Percentiles rank a stretch among this genome's conserved stretches.
These are phyloP conservation scores for Cudoniella acicularis DNA, from an alignment of 495 filamentous ascomycete genomes.

Conservation along the genomic window DNA sequence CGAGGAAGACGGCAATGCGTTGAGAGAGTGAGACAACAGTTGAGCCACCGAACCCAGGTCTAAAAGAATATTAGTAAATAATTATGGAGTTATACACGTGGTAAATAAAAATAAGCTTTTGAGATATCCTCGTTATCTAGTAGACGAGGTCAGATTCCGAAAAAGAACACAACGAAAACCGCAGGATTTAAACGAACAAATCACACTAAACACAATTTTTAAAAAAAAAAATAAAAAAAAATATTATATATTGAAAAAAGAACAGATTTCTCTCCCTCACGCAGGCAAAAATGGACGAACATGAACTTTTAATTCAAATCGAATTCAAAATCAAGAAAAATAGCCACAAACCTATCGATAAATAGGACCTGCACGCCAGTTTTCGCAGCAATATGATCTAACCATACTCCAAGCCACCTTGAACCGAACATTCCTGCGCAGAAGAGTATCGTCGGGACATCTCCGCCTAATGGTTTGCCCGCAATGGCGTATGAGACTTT, in stretches of 20 bases:
- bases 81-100: too few species aligned
- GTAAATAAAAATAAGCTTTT: too few species aligned
- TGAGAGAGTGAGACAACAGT: constrained; percentile 34
- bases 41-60: constrained; percentile 42
- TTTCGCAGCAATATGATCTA: constrained; percentile 13
- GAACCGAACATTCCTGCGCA: constrained; percentile 18
- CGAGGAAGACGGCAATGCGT: constrained; percentile 39
- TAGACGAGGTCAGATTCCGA: neutral
- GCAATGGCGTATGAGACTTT: constrained; percentile 21
- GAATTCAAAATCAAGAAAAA: neutral
- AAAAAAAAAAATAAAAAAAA: neutral
- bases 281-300: neutral
- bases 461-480: constrained; percentile 7
- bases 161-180: too few species aligned
- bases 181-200: too few species aligned
- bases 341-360: constrained; percentile 20
- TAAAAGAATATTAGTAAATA: neutral
- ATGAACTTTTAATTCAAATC: neutral
- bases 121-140: neutral
- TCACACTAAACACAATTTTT: too few species aligned
- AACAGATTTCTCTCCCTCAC: neutral
- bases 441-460: constrained; percentile 21
- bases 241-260: neutral
- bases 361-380: constrained; percentile 16
- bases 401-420: constrained; percentile 3